These are phyloP conservation scores for Aspergillus flavus DNA, from an alignment of 2,329 filamentous ascomycete species.

Conservation along the genomic window DNA sequence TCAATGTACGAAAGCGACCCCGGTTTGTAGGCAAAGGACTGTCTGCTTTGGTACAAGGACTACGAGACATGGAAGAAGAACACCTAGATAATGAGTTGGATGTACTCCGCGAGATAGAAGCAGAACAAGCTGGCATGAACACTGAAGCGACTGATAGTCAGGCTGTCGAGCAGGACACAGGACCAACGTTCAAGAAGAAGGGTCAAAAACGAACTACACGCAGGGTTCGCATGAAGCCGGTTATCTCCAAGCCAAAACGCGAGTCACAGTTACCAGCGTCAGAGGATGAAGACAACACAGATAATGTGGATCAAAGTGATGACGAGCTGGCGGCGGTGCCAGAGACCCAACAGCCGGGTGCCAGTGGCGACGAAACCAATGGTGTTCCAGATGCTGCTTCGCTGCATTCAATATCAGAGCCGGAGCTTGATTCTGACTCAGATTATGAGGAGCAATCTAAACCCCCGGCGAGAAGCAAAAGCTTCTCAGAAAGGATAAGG, in stretches of 20 bases:
- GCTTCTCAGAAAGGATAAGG: conserved; percentile 40
- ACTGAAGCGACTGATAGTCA: conserved; percentile 44
- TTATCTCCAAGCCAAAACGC: conserved; percentile 32
- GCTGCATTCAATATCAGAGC: conserved; percentile 32
- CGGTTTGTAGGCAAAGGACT: conserved; percentile 44
- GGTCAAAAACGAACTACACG: conserved; percentile 53
- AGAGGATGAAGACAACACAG: conserved; percentile 17
- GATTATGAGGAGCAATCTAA: conserved; percentile 30
- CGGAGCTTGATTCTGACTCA: conserved; percentile 33
- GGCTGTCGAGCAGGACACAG: conserved; percentile 13
- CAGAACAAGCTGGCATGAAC: conserved; percentile 30
- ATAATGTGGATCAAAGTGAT: conserved; percentile 26
- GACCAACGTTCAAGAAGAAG: conserved; percentile 48
- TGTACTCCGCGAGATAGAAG: conserved; percentile 48
- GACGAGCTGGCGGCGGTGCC: conserved; percentile 33
- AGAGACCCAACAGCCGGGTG: conserved; percentile 30
- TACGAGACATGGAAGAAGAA: conserved; percentile 46
- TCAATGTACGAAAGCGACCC: conserved; percentile 38
- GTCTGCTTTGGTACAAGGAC: conserved; percentile 41
- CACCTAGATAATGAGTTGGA: conserved; percentile 47
- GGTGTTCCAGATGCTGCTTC: conserved; percentile 23
- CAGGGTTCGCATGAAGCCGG: conserved; percentile 47
- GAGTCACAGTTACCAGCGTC: conserved; percentile 27
- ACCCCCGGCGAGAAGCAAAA: conserved; percentile 28
- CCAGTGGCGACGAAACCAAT: conserved; percentile 12